Base-by-base conservation (phyloP, 2,329 filamentous ascomycete species). In the Hortaea sp. region DNA sequence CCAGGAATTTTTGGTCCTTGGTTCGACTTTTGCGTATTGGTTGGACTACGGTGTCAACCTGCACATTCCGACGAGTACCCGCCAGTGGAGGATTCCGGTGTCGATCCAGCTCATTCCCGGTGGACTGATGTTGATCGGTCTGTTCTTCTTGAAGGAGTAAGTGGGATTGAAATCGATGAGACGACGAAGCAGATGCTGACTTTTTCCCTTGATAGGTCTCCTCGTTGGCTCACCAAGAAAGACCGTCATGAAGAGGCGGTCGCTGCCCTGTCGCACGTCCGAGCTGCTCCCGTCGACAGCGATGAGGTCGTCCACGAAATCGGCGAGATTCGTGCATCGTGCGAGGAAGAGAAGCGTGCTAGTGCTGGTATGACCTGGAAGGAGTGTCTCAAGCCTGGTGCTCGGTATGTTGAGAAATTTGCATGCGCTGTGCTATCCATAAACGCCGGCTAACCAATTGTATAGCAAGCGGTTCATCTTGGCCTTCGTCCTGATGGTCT, bases 391-490 rank as follows among this genome's bases (percentile, higher is more conserved):
- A 51, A 62, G 42, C 59, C 62, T 44, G 65, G 63, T 29, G 68
- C 64, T 51, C 72, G 81, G 45, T 42, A 39, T n/a, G 37, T 20
- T 27, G 2, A 13, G 10, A 5, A 2, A 2, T 3, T 27, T 5
- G 10, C 37, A 3, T 5, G 20, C 20, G 20, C 20, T 20, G 4
- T 5, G 3, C 13, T 2, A 5, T 27, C 11, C 5, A 31, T 2
- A 4, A 3, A 9, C 9, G 7, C 10, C 7, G 27, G 40, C n/a
- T 29, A 13, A 42, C 5, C 9, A 7, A 7, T 7, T 42, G 2
- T 5, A 28, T 3, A 45, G 43, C 30, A 80, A 80, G 55, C 75
- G 81, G 39, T 78, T 75, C 4, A 62, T 82, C 41, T 73, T 84
- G 43, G 60, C 60, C 1, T 62, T 71, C 0, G 60, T 66, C 4